phyloP scores from a whole-genome alignment of 768 basidiomycete species.

The Leccinum pellstonianum region DNA sequence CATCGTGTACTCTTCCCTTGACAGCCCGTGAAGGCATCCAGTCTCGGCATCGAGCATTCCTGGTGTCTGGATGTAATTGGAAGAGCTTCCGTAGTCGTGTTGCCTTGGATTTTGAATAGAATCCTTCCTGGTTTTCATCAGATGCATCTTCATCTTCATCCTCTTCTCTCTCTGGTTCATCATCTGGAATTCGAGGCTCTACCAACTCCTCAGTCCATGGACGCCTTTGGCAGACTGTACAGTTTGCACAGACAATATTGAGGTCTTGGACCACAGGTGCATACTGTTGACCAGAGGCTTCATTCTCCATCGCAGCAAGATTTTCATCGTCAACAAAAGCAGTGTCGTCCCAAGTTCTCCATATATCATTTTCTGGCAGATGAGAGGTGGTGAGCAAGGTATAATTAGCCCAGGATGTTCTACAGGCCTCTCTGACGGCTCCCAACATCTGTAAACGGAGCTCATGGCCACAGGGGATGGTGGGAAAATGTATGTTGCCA shows the following conservation, averaged over 20 bases:
- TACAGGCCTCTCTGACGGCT: background rate
- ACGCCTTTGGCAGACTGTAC: background rate
- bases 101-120: background rate
- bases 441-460: background rate
- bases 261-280: background rate
- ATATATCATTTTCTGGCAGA: background rate
- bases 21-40: background rate
- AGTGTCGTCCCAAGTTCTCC: background rate
- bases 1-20: background rate
- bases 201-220: background rate
- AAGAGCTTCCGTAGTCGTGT: background rate
- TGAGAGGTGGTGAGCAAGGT: background rate
- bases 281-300: background rate
- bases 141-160: too few species aligned
- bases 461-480: background rate
- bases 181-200: background rate
- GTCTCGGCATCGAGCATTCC: background rate
- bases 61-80: background rate
- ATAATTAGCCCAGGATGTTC: background rate
- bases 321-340: background rate
- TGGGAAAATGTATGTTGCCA: background rate
- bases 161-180: background rate
- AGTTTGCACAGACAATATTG: background rate
- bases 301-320: background rate
- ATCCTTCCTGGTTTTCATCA: background rate